Percentiles rank a stretch among this genome's conserved stretches.
Conservation (phyloP, 2,329 filamentous ascomycete genomes). For the Nigrospora sphaerica region DNA sequence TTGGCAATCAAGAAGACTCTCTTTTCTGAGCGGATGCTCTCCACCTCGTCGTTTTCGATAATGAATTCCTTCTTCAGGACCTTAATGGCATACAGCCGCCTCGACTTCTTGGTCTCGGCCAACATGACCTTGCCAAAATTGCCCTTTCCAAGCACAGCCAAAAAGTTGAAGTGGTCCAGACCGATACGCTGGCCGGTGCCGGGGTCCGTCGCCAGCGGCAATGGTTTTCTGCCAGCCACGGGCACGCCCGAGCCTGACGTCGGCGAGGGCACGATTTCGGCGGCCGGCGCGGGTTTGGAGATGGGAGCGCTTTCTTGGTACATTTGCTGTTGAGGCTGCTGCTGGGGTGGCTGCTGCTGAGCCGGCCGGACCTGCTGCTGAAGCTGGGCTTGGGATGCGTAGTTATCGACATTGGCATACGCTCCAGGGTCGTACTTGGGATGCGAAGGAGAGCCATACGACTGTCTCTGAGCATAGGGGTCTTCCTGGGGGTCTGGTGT, state of each 20-base stretch:
- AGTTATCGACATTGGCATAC: slow-evolving; percentile 59
- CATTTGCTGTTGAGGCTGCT: slow-evolving; percentile 22
- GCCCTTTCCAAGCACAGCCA: slow-evolving; percentile 95
- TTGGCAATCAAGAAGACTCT: slow-evolving; percentile 95
- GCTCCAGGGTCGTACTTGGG: slow-evolving; percentile 71
- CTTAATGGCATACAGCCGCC: slow-evolving; percentile 95
- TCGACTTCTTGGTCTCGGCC: slow-evolving; percentile 88
- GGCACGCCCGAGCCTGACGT: slow-evolving; percentile 23
- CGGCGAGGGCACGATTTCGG: slow-evolving; percentile 25
- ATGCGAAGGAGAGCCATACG: slow-evolving; percentile 31
- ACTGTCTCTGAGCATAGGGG: slow-evolving; percentile 15
- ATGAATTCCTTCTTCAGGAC: slow-evolving; percentile 99
- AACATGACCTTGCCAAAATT: slow-evolving; percentile 99
- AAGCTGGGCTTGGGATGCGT: slow-evolving; percentile 31
- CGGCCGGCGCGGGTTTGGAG: slow-evolving; percentile 31
- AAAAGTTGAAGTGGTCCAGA: slow-evolving; percentile 97
- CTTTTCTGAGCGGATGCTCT: slow-evolving; percentile 96
- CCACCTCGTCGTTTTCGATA: slow-evolving; percentile 98
- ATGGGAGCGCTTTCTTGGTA: slow-evolving; percentile 21
- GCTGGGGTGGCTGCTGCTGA: slow-evolving; percentile 20
- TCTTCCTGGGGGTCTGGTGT: slow-evolving; percentile 21
- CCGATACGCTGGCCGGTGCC: slow-evolving; percentile 82
- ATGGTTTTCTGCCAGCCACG: slow-evolving; percentile 44
- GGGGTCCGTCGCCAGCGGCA: slow-evolving; percentile 63
- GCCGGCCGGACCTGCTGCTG: slow-evolving; percentile 30